phyloP scores from a whole-genome alignment of 2,329 filamentous ascomycete species.

The Paecilomyces sp. region DNA sequence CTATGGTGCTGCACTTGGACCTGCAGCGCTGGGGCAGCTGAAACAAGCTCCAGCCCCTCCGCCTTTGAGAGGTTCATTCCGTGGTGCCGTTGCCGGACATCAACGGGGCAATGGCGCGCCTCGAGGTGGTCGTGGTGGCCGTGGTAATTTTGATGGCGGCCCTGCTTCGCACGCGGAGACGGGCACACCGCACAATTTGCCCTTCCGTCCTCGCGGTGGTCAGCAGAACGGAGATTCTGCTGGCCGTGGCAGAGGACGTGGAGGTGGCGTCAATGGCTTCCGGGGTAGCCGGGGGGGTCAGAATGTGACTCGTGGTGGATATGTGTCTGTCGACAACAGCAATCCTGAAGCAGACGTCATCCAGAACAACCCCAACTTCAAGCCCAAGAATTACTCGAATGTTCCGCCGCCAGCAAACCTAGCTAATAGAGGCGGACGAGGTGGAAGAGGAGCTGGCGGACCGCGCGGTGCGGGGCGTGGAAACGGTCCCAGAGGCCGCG shows the following conservation, averaged over 20 bases:
- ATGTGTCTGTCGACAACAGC: constrained; percentile 38
- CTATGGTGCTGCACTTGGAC: constrained; percentile 51
- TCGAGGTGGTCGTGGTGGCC: constrained; percentile 29
- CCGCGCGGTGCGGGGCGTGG: constrained; percentile 19
- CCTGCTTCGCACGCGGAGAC: background rate
- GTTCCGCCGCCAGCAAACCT: constrained; percentile 42
- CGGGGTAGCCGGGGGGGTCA: constrained; percentile 22
- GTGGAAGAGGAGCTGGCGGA: constrained; percentile 27
- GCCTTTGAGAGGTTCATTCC: constrained; percentile 53
- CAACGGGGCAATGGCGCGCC: constrained; percentile 21
- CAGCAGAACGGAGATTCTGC: constrained; percentile 14
- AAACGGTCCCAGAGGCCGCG: constrained; percentile 21
- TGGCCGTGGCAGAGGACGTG: constrained; percentile 28
- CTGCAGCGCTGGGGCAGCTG: constrained; percentile 55
- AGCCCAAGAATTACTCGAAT: constrained; percentile 45
- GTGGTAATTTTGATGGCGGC: constrained; percentile 19
- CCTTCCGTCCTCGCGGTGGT: constrained; percentile 21
- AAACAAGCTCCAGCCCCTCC: constrained; percentile 49
- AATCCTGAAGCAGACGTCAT: constrained; percentile 49
- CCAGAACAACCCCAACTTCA: constrained; percentile 50
- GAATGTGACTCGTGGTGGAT: constrained; percentile 26
- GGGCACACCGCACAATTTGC: constrained; percentile 16
- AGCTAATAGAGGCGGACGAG: constrained; percentile 24
- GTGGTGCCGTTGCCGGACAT: constrained; percentile 48
- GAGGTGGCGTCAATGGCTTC: constrained; percentile 7